These are phyloP conservation scores for Lolium perenne DNA, from an alignment of 176 grass and related monocot genomes.

Conservation along the genomic window DNA sequence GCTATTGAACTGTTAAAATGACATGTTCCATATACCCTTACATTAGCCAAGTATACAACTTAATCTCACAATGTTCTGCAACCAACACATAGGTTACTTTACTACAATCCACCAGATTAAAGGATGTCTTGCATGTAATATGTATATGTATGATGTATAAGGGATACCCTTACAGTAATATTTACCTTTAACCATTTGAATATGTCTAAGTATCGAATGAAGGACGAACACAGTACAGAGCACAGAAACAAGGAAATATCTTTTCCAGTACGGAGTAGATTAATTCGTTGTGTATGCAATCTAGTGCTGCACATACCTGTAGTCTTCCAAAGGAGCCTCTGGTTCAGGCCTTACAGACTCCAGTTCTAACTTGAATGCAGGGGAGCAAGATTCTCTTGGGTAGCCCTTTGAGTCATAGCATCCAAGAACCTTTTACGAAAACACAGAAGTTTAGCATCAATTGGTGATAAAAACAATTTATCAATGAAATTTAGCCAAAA, in stretches of 20 bases:
- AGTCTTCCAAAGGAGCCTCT: constrained; percentile 86
- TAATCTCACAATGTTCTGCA: constrained; percentile 22
- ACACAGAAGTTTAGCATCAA: constrained; percentile 32
- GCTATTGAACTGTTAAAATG: not conserved
- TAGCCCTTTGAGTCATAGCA: constrained; percentile 83
- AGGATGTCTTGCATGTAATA: not conserved
- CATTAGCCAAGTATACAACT: not conserved
- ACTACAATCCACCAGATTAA: constrained; percentile 21
- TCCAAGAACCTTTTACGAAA: constrained; percentile 79
- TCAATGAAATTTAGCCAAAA: constrained; percentile 35
- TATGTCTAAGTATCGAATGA: not conserved
- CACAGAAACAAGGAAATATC: not conserved
- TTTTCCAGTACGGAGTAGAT: constrained; percentile 39
- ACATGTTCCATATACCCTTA: constrained; percentile 30
- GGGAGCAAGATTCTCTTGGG: constrained; percentile 86
- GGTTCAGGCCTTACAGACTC: constrained; percentile 91
- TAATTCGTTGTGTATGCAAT: constrained; percentile 7
- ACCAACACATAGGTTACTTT: constrained; percentile 18
- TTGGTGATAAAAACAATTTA: constrained; percentile 6
- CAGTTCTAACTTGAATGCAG: constrained; percentile 81
- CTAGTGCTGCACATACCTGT: constrained; percentile 61
- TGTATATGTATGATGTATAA: not conserved
- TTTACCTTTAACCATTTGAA: constrained; percentile 31
- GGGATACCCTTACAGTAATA: constrained; percentile 7
- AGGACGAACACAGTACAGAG: not conserved